Percentiles rank a stretch among this genome's conserved stretches.
These are phyloP conservation scores for Delphinella strobiligena DNA, from an alignment of 2,329 filamentous ascomycete species.

Conservation along the genomic window DNA sequence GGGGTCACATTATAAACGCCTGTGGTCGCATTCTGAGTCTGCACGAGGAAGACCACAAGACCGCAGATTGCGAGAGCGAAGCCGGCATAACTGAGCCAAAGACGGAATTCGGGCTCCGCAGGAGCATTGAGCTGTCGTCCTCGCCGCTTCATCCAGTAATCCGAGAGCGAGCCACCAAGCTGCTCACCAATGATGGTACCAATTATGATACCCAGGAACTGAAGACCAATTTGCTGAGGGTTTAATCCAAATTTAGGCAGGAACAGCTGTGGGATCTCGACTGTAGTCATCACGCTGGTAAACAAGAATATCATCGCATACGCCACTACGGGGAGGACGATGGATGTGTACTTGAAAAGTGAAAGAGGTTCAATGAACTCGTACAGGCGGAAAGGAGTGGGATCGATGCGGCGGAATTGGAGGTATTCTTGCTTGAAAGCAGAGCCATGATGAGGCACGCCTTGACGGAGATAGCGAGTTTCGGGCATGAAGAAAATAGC, in stretches of 20 bases:
- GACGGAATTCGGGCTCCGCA: constrained; percentile 37
- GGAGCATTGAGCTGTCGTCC: constrained; percentile 22
- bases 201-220: constrained; percentile 43
- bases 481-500: constrained; percentile 43
- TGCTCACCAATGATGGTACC: constrained; percentile 46
- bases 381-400: constrained; percentile 31
- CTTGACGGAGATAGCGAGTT: constrained; percentile 37
- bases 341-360: constrained; percentile 32
- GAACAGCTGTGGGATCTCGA: constrained; percentile 47
- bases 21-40: constrained; percentile 27
- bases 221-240: constrained; percentile 43
- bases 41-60: constrained; percentile 40
- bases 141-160: constrained; percentile 37
- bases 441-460: constrained; percentile 19
- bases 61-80: constrained; percentile 37
- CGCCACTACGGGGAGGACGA: constrained; percentile 37
- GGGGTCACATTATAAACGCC: constrained; percentile 43
- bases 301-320: constrained; percentile 48
- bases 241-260: constrained; percentile 42
- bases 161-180: constrained; percentile 39
- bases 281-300: constrained; percentile 37
- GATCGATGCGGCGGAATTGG: constrained; percentile 36
- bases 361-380: constrained; percentile 41
- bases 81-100: constrained; percentile 45
- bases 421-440: constrained; percentile 31